Evolutionary conservation across 225 moss, liverwort and hornwort species (phyloP), one percentile per base, ranked within the genome.

Genomic region (Marchantia polymorpha): DNA sequence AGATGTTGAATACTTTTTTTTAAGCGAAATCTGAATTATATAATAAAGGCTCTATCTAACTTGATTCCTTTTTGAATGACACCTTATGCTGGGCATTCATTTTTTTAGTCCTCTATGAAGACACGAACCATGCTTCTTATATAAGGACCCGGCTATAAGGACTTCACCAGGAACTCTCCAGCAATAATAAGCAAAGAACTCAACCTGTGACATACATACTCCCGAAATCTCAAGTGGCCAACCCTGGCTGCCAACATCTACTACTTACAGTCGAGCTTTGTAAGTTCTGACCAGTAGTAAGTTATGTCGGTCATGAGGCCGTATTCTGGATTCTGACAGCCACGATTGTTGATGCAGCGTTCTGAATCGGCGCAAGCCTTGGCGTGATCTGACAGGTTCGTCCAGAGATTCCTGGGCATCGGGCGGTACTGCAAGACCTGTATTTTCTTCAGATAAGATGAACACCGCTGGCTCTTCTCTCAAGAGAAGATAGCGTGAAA

Each of bases 261-360:
- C 61, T 58, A 6, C 23, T 8, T 23, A 23, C 3, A n/a, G 17
- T 0, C 23, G 23, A 61, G n/a, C 16, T 61, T 0, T 61, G 61
- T n/a, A 22, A 7, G 22, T 19, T 27, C 19, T 69, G 47, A 69
- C 19, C 69, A 47, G 47, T 47, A 48, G 69, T 1, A 46, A 5
- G 39, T 39, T 39, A 39, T 2, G 39, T 39, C 39, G 39, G 39
- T 39, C 39, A 39, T 39, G 39, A 19, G 17, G 12, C 10, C 69
- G 8, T 17, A 31, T 46, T 9, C 20, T 39, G 16, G 20, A 9
- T 20, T 46, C 69, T 69, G 47, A 69, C 69, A 22, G 19, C 47
- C 39, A 48, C 69, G 47, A 22, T 69, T 26, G 46, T 48, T 69
- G 47, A 69, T 69, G 69, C 69, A 69, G 69, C 69, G 12, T 46